Conservation (phyloP, 148 eudicot species). For the Camellia sinensis region DNA sequence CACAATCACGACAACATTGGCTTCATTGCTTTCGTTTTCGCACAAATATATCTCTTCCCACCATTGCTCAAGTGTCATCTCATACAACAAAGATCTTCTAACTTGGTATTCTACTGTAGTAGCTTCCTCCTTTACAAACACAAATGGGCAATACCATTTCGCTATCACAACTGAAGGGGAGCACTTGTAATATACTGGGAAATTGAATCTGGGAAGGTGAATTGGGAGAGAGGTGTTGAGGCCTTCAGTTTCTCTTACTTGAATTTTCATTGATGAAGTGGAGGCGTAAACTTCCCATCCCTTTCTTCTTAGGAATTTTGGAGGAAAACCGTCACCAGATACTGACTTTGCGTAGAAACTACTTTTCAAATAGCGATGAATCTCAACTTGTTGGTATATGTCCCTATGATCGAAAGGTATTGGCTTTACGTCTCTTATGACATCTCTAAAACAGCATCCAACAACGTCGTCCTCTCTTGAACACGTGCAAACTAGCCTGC, state of each 20-base stretch:
- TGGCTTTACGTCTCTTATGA: slow-evolving; percentile 43
- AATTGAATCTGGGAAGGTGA: slow-evolving; percentile 29
- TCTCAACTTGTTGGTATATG: slow-evolving; percentile 76
- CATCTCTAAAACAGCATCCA: slow-evolving; percentile 48
- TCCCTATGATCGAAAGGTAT: slow-evolving; percentile 60
- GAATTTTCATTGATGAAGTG: slow-evolving; percentile 27
- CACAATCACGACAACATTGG: slow-evolving; percentile 21
- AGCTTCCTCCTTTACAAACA: slow-evolving; percentile 52
- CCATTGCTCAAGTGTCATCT: slow-evolving; percentile 49
- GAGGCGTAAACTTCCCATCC: slow-evolving; percentile 61
- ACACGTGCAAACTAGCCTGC: slow-evolving; percentile 65
- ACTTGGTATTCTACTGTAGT: slow-evolving; percentile 35
- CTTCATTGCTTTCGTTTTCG: slow-evolving; percentile 28
- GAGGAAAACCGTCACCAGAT: slow-evolving; percentile 72
- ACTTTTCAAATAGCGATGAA: slow-evolving; percentile 47
- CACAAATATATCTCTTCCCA: slow-evolving; percentile 55
- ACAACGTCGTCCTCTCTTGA: slow-evolving; percentile 50
- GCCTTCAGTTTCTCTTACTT: slow-evolving; percentile 44
- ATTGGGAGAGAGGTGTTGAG: slow-evolving; percentile 36
- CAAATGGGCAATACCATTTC: slow-evolving; percentile 59
- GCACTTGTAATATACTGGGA: slow-evolving; percentile 31
- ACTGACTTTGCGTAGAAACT: slow-evolving; percentile 74
- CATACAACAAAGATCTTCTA: slow-evolving; percentile 47
- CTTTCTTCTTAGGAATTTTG: slow-evolving; percentile 54
- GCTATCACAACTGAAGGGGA: slow-evolving; percentile 37